Conservation (phyloP, 768 basidiomycete genomes). For the Cyathus striatus region DNA sequence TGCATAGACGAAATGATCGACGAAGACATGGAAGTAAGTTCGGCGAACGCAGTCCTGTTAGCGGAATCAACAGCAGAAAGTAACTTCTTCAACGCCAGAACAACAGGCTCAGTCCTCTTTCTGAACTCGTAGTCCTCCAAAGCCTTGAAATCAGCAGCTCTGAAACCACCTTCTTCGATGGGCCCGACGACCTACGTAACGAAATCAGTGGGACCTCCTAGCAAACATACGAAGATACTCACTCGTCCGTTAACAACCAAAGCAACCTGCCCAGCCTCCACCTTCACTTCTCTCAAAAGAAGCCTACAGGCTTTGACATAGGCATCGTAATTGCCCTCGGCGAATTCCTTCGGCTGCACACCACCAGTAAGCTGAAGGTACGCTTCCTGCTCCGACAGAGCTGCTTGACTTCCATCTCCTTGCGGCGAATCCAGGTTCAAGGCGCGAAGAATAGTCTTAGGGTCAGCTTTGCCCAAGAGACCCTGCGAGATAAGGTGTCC, state of each 20-base stretch:
- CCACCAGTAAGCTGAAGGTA: slow-evolving; percentile 28
- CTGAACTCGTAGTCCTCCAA: slow-evolving; percentile 71
- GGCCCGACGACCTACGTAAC: slow-evolving; percentile 69
- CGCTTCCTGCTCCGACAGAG: slow-evolving; percentile 24
- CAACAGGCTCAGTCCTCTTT: slow-evolving; percentile 65
- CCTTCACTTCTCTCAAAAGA: slow-evolving; percentile 49
- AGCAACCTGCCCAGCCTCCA: slow-evolving; percentile 56
- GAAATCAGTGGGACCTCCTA: slow-evolving; percentile 1
- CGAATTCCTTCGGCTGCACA: slow-evolving; percentile 24
- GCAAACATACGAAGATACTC: slow-evolving; percentile 17
- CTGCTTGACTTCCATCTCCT: slow-evolving; percentile 28
- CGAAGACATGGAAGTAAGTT: slow-evolving; percentile 59
- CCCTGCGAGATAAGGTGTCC: slow-evolving; percentile 42
- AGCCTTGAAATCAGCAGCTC: slow-evolving; percentile 63
- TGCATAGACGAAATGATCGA: slow-evolving; percentile 72
- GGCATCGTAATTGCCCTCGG: slow-evolving; percentile 26
- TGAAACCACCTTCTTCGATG: slow-evolving; percentile 53
- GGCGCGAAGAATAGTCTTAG: slow-evolving; percentile 31
- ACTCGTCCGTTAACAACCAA: slow-evolving; percentile 84
- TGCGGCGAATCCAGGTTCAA: slow-evolving; percentile 21
- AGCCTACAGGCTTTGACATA: slow-evolving; percentile 42
- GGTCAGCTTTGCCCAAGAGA: slow-evolving; percentile 31
- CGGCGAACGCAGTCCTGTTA: slow-evolving; percentile 48
- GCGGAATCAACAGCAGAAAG: neutral
- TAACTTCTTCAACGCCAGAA: slow-evolving; percentile 47